Conservation (phyloP, 352 stramenopile species). For the Pythium insidiosum region DNA sequence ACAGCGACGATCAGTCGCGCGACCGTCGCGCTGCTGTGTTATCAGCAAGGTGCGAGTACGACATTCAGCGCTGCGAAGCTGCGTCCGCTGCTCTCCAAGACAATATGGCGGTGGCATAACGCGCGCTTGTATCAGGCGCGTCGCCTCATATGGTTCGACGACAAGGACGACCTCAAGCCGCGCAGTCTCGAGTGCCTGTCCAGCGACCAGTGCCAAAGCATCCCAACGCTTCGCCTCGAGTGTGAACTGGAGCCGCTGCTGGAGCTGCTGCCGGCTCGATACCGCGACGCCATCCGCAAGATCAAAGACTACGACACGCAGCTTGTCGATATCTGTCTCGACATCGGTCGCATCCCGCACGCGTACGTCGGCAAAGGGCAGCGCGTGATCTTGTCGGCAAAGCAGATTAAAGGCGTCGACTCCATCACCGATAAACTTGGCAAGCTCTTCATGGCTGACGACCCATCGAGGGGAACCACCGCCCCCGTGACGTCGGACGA, state of each 20-base stretch:
- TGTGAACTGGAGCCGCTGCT: conserved; percentile 30
- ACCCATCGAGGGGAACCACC: not conserved
- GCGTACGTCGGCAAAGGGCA: conserved; percentile 23
- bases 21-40: conserved; percentile 3
- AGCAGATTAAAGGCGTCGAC: no score
- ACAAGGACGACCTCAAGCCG: conserved; percentile 10
- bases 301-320: conserved; percentile 13
- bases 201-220: not conserved
- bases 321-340: conserved; percentile 33
- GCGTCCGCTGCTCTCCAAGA: no score
- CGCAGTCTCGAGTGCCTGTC: conserved; percentile 23
- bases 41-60: conserved; percentile 7
- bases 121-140: conserved; percentile 6
- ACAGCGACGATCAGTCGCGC: not conserved
- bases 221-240: conserved; percentile 12
- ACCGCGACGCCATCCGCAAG: conserved; percentile 12
- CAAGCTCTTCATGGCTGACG: conserved; percentile 14
- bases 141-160: conserved; percentile 27
- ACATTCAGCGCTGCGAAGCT: not conserved
- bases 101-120: conserved; percentile 17
- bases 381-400: conserved; percentile 9
- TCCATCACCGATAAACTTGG: conserved; percentile 1
- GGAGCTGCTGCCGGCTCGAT: conserved; percentile 17
- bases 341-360: conserved; percentile 21
- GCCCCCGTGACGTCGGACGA: conserved; percentile 26